phyloP scores from a whole-genome alignment of 75 land plant genomes.

The Cunninghamia lanceolata region DNA sequence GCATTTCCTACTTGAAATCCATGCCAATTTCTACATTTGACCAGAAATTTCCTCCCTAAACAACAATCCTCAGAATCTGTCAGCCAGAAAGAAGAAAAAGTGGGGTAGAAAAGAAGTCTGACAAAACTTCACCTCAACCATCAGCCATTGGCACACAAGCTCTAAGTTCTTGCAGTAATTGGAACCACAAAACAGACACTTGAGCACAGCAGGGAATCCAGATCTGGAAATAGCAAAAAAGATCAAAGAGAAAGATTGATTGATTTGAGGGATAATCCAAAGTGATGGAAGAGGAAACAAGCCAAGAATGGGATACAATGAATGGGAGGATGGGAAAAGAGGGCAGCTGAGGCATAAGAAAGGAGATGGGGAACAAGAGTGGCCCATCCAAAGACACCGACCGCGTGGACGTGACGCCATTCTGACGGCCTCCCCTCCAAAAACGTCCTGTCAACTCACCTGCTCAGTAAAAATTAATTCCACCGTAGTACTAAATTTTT shows the following conservation, averaged over 20 bases:
- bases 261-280: background rate
- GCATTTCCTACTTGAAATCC: constrained; percentile 14
- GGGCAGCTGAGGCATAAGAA: background rate
- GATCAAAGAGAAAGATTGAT: background rate
- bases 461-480: background rate
- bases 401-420: constrained; percentile 18
- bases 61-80: background rate
- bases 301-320: background rate
- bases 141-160: background rate
- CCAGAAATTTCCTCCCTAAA: background rate
- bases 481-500: background rate
- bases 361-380: background rate
- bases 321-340: background rate
- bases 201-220: background rate
- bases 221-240: background rate
- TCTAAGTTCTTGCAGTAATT: too few relatives aligned
- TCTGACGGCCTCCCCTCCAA: constrained; percentile 15
- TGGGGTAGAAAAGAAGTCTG: background rate
- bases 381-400: constrained; percentile 14
- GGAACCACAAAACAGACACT: background rate
- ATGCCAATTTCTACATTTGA: background rate
- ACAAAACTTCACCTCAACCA: background rate
- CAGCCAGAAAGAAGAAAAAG: too few relatives aligned
- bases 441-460: constrained; percentile 6
- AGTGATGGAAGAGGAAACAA: background rate